Conservation (phyloP, 2,329 filamentous ascomycete genomes). For the Xylariaceae sp. region DNA sequence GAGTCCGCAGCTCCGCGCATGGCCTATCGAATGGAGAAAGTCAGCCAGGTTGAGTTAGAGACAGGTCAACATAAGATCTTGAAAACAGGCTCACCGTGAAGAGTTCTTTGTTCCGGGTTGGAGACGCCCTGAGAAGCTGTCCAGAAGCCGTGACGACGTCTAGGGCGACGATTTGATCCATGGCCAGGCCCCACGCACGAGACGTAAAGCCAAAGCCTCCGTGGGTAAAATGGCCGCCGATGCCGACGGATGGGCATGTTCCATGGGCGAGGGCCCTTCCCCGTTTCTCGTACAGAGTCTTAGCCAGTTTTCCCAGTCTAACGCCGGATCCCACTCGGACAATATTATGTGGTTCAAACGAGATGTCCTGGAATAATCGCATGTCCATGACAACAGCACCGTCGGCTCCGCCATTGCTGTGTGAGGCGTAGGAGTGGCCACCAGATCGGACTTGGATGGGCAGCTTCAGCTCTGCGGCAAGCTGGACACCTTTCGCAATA, state of each 20-base stretch:
- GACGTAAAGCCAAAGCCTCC: slow-evolving; percentile 42
- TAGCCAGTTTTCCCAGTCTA: slow-evolving; percentile 40
- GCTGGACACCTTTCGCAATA: slow-evolving; percentile 38
- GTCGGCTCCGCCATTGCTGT: slow-evolving; percentile 35
- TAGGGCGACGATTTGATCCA: slow-evolving; percentile 46
- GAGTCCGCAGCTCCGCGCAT: slow-evolving; percentile 39
- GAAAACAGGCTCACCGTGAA: slow-evolving; percentile 27
- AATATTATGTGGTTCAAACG: slow-evolving; percentile 20
- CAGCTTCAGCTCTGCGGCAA: slow-evolving; percentile 33
- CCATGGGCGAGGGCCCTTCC: slow-evolving; percentile 39
- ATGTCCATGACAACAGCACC: slow-evolving; percentile 35
- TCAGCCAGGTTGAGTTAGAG: neutral
- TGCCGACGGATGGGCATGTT: slow-evolving; percentile 41
- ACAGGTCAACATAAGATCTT: too few relatives aligned
- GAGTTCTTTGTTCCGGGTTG: slow-evolving; percentile 22
- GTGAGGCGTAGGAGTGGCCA: slow-evolving; percentile 46
- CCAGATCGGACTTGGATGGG: slow-evolving; percentile 46
- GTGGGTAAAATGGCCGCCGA: slow-evolving; percentile 43
- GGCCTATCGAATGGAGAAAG: slow-evolving; percentile 24
- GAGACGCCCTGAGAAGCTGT: slow-evolving; percentile 15
- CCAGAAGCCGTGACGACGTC: slow-evolving; percentile 41
- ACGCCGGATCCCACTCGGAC: slow-evolving; percentile 38
- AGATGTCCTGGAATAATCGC: slow-evolving; percentile 27
- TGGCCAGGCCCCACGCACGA: slow-evolving; percentile 45
- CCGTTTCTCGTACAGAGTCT: slow-evolving; percentile 32